Evolutionary conservation across 371 early-diverging fungal genomes (phyloP).

Genomic region (Vairimorpha necatrix): DNA sequence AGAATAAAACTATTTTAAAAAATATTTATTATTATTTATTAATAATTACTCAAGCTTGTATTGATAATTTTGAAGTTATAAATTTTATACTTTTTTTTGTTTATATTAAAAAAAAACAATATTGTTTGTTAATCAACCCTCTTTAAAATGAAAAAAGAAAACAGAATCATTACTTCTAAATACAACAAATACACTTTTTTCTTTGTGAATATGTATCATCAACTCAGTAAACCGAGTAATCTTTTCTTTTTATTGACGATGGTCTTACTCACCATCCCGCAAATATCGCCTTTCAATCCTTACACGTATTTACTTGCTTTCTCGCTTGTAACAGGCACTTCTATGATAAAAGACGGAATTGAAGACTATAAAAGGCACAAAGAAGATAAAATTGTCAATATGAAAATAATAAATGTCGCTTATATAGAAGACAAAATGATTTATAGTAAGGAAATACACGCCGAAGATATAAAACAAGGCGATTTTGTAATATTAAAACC

Average conservation of each 20-base stretch:
- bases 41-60: too few relatives aligned
- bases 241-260: conserved; percentile 78
- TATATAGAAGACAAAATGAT: not conserved
- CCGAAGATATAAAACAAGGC: conserved; percentile 66
- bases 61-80: not conserved
- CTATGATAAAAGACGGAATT: conserved; percentile 80
- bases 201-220: conserved; percentile 80
- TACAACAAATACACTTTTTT: conserved; percentile 76
- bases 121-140: too few relatives aligned
- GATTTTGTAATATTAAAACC: conserved; percentile 66
- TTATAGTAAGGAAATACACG: conserved; percentile 5
- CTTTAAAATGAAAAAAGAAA: conserved; percentile 29
- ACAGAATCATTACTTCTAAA: conserved; percentile 67
- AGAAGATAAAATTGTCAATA: conserved; percentile 77
- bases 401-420: conserved; percentile 58
- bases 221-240: conserved; percentile 81
- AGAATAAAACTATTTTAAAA: not conserved
- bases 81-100: too few relatives aligned
- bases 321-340: conserved; percentile 71
- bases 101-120: too few relatives aligned
- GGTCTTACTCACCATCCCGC: conserved; percentile 79
- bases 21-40: not conserved
- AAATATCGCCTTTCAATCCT: conserved; percentile 66
- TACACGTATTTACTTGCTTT: conserved; percentile 68
- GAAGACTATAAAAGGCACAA: conserved; percentile 83